Conservation (phyloP, 139 green algal genomes). For the Chlorella sp. region DNA sequence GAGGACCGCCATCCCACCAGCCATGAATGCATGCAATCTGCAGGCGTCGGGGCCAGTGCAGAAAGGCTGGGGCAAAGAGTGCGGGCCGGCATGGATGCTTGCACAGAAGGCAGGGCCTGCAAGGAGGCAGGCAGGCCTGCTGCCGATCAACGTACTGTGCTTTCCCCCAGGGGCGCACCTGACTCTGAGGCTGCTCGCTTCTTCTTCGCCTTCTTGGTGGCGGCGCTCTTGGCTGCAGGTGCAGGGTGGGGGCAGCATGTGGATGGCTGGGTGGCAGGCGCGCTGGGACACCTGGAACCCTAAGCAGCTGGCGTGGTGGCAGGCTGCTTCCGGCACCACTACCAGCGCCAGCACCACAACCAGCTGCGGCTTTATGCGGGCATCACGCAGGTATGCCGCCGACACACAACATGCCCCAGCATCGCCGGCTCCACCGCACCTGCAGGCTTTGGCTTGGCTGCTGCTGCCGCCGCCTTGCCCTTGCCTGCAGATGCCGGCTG, state of each 20-base stretch:
- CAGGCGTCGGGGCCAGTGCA: too few relatives aligned
- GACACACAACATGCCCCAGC: background rate
- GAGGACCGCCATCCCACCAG: too few relatives aligned
- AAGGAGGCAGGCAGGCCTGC: background rate
- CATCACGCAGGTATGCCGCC: background rate
- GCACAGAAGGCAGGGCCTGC: background rate
- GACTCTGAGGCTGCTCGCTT: background rate
- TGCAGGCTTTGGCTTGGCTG: background rate
- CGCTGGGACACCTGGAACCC: background rate
- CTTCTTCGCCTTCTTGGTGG: background rate
- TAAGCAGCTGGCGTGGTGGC: background rate
- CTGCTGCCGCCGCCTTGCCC: constrained; percentile 2
- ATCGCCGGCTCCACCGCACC: background rate
- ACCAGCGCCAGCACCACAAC: background rate
- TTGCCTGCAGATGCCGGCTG: background rate
- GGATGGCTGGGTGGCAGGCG: too few relatives aligned
- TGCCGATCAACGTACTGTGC: background rate
- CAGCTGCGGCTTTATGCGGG: background rate
- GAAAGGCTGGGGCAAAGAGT: too few relatives aligned
- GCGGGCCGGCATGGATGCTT: background rate
- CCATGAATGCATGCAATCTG: too few relatives aligned
- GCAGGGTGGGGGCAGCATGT: background rate
- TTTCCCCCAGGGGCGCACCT: background rate
- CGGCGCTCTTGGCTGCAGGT: background rate
- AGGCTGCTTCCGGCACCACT: background rate